A percentile compares a stretch with the other conserved stretches of the same genome.
Evolutionary conservation across 805 yeast species (phyloP).

Genomic region (Candida sphagnicola): DNA sequence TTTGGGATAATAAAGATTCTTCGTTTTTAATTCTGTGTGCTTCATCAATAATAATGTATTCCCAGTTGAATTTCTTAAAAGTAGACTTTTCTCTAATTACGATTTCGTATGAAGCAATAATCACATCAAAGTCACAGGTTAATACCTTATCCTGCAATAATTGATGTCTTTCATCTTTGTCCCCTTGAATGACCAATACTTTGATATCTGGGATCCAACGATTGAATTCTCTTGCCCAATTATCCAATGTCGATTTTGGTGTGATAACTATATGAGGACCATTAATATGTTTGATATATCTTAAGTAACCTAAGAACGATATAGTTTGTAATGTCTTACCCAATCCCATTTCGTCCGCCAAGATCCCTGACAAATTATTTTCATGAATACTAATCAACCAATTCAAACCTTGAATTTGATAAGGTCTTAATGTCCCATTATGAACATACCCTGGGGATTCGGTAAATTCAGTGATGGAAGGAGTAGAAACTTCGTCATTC

Average conservation of each 20-base stretch:
- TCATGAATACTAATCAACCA: slow-evolving; percentile 71
- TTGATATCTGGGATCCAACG: slow-evolving; percentile 79
- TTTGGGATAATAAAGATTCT: slow-evolving; percentile 67
- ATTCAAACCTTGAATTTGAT: slow-evolving; percentile 77
- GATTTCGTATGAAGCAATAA: slow-evolving; percentile 70
- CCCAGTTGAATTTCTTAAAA: slow-evolving; percentile 67
- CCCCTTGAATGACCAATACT: slow-evolving; percentile 69
- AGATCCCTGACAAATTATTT: slow-evolving; percentile 67
- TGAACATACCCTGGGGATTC: slow-evolving; percentile 49
- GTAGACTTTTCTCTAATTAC: slow-evolving; percentile 70
- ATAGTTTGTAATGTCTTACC: slow-evolving; percentile 82
- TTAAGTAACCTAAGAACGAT: slow-evolving; percentile 66
- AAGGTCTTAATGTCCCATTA: slow-evolving; percentile 59
- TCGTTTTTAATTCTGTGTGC: slow-evolving; percentile 83
- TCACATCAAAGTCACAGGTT: slow-evolving; percentile 66
- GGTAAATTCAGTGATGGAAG: slow-evolving; percentile 43
- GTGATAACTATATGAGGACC: slow-evolving; percentile 78
- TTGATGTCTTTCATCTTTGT: slow-evolving; percentile 59
- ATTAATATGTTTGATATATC: slow-evolving; percentile 53
- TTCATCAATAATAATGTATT: slow-evolving; percentile 75
- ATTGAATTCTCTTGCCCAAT: slow-evolving; percentile 75
- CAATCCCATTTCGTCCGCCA: slow-evolving; percentile 85
- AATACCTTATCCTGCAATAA: slow-evolving; percentile 48
- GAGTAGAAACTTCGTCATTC: slow-evolving; percentile 45
- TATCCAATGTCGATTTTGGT: slow-evolving; percentile 77